These are phyloP conservation scores for Daldinia bambusicola DNA, from an alignment of 495 filamentous ascomycete genomes.

Conservation along the genomic window DNA sequence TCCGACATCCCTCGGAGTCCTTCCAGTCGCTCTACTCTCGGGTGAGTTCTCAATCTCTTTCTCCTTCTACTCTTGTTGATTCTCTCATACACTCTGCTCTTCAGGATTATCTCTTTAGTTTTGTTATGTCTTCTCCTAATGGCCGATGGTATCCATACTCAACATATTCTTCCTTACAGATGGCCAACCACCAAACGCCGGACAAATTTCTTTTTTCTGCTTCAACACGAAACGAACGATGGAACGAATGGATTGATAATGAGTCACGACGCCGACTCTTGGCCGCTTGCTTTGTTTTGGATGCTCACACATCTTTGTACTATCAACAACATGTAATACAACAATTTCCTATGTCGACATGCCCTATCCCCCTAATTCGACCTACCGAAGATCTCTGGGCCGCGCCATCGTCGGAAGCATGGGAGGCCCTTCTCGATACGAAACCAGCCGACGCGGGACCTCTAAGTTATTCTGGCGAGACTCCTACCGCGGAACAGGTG, in stretches of 20 bases:
- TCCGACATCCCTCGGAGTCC: slow-evolving; percentile 55
- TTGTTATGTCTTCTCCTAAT: slow-evolving; percentile 50
- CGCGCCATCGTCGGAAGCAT: slow-evolving; percentile 50
- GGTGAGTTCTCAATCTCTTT: slow-evolving; percentile 57
- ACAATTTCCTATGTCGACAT: slow-evolving; percentile 42
- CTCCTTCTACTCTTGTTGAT: slow-evolving; percentile 51
- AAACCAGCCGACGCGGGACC: slow-evolving; percentile 44
- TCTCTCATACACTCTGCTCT: slow-evolving; percentile 50
- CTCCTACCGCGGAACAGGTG: slow-evolving; percentile 49
- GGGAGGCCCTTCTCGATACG: slow-evolving; percentile 45
- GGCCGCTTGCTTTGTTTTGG: slow-evolving; percentile 60
- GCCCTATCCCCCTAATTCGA: slow-evolving; percentile 53
- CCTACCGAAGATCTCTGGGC: slow-evolving; percentile 54
- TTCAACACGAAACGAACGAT: slow-evolving; percentile 48
- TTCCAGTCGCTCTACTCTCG: slow-evolving; percentile 63
- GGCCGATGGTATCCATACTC: slow-evolving; percentile 56
- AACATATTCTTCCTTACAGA: slow-evolving; percentile 56
- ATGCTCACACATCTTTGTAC: slow-evolving; percentile 61
- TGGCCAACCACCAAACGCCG: slow-evolving; percentile 49
- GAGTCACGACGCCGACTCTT: slow-evolving; percentile 63
- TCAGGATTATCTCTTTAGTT: slow-evolving; percentile 50
- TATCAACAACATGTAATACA: slow-evolving; percentile 55
- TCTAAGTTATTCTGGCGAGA: slow-evolving; percentile 42
- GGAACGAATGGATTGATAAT: slow-evolving; percentile 59
- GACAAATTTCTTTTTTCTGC: slow-evolving; percentile 44